Evolutionary conservation across 2,329 filamentous ascomycete genomes (phyloP).

Genomic region (Ophiostoma ulmi): DNA sequence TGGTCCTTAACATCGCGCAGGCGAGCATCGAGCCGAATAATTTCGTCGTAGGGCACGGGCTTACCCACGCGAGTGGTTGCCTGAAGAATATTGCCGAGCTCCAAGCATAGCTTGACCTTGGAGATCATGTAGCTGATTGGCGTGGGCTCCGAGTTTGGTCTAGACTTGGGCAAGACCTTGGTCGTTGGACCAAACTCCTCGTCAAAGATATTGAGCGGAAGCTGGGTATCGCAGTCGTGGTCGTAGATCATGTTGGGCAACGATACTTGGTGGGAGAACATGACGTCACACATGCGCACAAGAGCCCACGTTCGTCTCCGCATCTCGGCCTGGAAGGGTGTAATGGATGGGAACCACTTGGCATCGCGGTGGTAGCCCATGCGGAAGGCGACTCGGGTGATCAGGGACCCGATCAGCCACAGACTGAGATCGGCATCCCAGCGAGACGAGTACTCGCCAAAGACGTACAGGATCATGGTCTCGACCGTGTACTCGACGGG

Average conservation of each 20-base stretch:
- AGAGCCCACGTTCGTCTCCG: slow-evolving; percentile 63
- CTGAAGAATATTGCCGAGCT: slow-evolving; percentile 68
- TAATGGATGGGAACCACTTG: slow-evolving; percentile 65
- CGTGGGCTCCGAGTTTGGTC: slow-evolving; percentile 65
- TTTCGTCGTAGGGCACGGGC: slow-evolving; percentile 57
- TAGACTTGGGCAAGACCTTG: slow-evolving; percentile 60
- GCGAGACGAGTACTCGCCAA: slow-evolving; percentile 67
- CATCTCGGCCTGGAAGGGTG: slow-evolving; percentile 74
- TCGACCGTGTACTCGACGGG: slow-evolving; percentile 72
- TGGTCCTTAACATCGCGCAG: slow-evolving; percentile 58
- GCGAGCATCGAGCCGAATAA: slow-evolving; percentile 57
- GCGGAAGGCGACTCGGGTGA: slow-evolving; percentile 55
- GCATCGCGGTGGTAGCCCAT: slow-evolving; percentile 77
- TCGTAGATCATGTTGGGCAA: slow-evolving; percentile 65
- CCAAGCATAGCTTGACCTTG: slow-evolving; percentile 62
- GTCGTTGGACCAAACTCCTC: slow-evolving; percentile 70
- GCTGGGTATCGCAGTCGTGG: slow-evolving; percentile 67
- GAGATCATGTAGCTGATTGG: slow-evolving; percentile 74
- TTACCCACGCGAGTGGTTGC: slow-evolving; percentile 53
- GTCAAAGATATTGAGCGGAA: slow-evolving; percentile 74
- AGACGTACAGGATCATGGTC: slow-evolving; percentile 68
- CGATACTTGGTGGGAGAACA: slow-evolving; percentile 72
- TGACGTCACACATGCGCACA: slow-evolving; percentile 65
- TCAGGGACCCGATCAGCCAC: slow-evolving; percentile 52
- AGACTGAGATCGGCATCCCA: slow-evolving; percentile 69